Conservation (phyloP, 75 land plant species). For the Cupressus sempervirens region DNA sequence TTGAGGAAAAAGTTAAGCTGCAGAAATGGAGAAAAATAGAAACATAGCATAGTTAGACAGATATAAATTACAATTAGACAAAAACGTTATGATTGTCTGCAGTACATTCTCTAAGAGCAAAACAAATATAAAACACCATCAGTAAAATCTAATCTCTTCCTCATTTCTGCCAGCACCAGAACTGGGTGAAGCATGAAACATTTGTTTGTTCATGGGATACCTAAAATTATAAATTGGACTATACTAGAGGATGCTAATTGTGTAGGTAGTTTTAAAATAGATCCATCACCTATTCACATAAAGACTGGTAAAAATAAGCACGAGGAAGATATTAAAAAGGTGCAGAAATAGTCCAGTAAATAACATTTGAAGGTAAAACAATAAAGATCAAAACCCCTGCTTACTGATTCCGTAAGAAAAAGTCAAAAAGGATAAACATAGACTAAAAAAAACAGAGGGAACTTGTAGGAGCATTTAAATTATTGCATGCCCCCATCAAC, state of each 20-base stretch:
- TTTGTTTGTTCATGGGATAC: background rate
- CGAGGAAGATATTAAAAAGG: background rate
- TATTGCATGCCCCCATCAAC: background rate
- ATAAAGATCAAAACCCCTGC: background rate
- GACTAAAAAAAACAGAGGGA: background rate
- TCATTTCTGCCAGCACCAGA: background rate
- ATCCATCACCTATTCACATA: background rate
- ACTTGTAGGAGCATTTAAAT: background rate
- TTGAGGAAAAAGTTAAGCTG: conserved; percentile 42
- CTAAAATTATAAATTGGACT: background rate
- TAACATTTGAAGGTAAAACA: background rate
- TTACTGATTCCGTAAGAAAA: background rate
- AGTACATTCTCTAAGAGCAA: background rate
- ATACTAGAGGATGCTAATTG: background rate
- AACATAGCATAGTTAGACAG: background rate
- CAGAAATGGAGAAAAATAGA: conserved; percentile 3
- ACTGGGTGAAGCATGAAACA: background rate
- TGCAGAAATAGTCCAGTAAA: background rate
- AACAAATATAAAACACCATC: background rate
- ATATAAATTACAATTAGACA: background rate
- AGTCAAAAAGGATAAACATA: background rate
- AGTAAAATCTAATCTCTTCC: background rate
- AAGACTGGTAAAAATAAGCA: background rate
- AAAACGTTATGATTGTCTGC: background rate
- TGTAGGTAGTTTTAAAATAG: background rate